These are phyloP conservation scores for Fagopyrum esculentum DNA, from an alignment of 148 eudicot genomes.

Conservation along the genomic window DNA sequence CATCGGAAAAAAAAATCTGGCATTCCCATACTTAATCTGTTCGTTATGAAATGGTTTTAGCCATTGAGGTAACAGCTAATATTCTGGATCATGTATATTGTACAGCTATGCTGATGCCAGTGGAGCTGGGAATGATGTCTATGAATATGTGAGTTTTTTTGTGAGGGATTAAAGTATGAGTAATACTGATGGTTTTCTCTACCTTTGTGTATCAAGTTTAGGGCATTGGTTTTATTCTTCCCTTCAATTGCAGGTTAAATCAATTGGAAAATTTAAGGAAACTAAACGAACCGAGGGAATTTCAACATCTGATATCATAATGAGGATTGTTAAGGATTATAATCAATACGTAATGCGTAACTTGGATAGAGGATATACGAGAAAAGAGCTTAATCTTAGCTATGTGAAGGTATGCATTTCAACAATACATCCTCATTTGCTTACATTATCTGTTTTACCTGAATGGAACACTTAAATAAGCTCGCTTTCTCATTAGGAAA, in stretches of 20 bases:
- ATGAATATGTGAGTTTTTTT: constrained; percentile 59
- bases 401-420: constrained; percentile 52
- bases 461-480: neutral
- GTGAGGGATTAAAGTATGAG: neutral
- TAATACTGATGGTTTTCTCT: neutral
- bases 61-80: neutral
- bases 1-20: neutral
- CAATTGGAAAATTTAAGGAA: constrained; percentile 60
- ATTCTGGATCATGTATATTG: neutral
- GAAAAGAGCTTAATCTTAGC: constrained; percentile 73
- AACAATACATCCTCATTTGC: neutral
- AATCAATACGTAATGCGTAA: constrained; percentile 77
- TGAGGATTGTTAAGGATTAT: constrained; percentile 73
- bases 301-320: constrained; percentile 65
- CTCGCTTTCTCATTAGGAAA: constrained; percentile 33
- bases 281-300: constrained; percentile 68
- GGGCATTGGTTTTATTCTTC: neutral
- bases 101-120: constrained; percentile 70
- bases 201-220: neutral
- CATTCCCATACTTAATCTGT: neutral
- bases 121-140: constrained; percentile 73
- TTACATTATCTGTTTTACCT: neutral
- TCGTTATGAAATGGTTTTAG: neutral
- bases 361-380: constrained; percentile 72
- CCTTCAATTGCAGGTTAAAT: constrained; percentile 44